Conservation (phyloP, 2,329 filamentous ascomycete species). For the Aspergillus ochraceus region DNA sequence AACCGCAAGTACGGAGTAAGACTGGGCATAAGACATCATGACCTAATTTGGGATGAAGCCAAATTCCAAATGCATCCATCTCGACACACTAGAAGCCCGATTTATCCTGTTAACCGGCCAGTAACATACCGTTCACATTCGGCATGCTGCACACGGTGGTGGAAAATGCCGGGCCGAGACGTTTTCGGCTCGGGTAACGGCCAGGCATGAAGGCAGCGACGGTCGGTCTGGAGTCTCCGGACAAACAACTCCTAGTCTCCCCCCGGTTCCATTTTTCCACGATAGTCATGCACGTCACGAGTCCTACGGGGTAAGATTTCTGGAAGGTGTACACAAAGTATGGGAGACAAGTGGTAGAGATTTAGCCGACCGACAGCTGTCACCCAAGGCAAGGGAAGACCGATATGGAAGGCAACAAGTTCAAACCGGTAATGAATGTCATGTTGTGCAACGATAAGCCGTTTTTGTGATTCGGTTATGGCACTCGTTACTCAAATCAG, state of each 20-base stretch:
- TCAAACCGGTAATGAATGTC: neutral
- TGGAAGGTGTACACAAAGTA: neutral
- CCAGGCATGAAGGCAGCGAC: neutral
- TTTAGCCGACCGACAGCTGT: neutral
- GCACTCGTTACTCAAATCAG: too few species aligned
- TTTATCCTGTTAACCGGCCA: neutral
- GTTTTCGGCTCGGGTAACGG: neutral
- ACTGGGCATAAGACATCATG: neutral
- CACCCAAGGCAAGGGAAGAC: neutral
- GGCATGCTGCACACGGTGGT: neutral
- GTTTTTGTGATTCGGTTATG: neutral
- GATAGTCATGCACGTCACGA: neutral
- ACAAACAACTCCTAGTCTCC: neutral
- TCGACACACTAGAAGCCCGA: neutral
- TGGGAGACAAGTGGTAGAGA: neutral
- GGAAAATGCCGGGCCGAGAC: neutral
- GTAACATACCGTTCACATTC: too few species aligned
- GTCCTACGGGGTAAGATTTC: too few species aligned
- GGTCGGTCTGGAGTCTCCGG: neutral
- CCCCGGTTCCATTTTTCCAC: neutral
- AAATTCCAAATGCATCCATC: neutral
- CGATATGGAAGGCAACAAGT: neutral
- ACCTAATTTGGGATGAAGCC: neutral
- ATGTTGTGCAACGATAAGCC: neutral
- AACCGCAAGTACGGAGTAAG: too few species aligned